Conservation (phyloP, 2,329 filamentous ascomycete genomes). For the Penicillium expansum region DNA sequence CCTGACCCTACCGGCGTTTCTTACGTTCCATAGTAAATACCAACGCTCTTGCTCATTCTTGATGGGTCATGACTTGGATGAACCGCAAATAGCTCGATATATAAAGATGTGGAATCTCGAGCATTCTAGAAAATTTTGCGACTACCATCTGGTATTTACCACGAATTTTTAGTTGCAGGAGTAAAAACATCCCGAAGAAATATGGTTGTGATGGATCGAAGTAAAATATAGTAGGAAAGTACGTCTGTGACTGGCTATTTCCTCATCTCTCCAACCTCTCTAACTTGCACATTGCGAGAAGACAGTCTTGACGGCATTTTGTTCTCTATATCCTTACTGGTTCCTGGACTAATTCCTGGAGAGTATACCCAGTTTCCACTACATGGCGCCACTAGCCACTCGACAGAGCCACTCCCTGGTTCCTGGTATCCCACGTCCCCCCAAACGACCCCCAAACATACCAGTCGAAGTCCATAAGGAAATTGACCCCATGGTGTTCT, state of each 20-base stretch:
- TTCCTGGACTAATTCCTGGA: constrained; percentile 3
- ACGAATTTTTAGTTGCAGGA: not conserved
- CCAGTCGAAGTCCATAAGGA: constrained; percentile 24
- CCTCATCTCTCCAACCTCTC: not conserved
- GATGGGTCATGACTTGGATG: not conserved
- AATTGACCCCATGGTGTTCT: constrained; percentile 32
- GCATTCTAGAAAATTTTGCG: not conserved
- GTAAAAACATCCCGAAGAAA: not conserved
- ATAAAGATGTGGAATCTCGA: not conserved
- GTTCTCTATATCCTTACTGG: not conserved
- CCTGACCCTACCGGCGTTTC: too few species aligned
- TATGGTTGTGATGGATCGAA: not conserved
- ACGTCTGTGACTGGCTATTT: not conserved
- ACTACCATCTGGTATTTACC: not conserved
- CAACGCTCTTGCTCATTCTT: not conserved
- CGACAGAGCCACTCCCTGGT: constrained; percentile 25
- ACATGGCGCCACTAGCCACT: constrained; percentile 33
- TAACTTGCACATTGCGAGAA: not conserved
- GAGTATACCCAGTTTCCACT: constrained; percentile 4
- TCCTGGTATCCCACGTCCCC: constrained; percentile 25
- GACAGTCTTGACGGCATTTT: not conserved
- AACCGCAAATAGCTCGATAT: not conserved
- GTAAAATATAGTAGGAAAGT: not conserved
- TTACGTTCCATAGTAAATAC: not conserved
- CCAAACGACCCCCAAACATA: constrained; percentile 23